Conservation (phyloP, 257 asterid genomes). For the Apocynum venetum region DNA sequence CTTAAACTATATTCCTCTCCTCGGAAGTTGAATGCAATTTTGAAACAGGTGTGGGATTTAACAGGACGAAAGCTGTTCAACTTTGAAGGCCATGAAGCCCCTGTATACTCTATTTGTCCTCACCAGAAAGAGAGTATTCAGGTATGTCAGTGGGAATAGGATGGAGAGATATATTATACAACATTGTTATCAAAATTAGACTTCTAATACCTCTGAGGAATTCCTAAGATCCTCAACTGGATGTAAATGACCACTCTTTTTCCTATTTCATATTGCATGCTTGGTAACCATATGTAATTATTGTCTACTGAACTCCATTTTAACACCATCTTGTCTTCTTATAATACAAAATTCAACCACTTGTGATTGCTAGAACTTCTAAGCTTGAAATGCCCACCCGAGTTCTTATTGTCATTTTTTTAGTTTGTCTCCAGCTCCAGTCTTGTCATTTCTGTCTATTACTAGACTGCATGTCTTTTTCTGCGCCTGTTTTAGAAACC, state of each 20-base stretch:
- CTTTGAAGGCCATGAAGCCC: slow-evolving; percentile 98
- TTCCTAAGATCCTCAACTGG: not conserved
- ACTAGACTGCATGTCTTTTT: not conserved
- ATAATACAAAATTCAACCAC: not conserved
- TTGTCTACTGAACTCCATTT: no score
- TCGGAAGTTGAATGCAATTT: slow-evolving; percentile 30
- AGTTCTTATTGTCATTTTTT: not conserved
- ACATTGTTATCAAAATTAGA: not conserved
- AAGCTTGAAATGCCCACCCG: not conserved
- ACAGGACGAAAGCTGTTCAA: slow-evolving; percentile 75
- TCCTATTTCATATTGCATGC: not conserved
- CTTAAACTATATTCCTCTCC: not conserved
- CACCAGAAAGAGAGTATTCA: slow-evolving; percentile 95
- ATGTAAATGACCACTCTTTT: not conserved
- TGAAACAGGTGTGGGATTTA: slow-evolving; percentile 93
- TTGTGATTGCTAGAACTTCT: not conserved
- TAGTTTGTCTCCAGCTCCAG: not conserved
- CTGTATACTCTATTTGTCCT: slow-evolving; percentile 93
- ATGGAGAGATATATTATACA: not conserved
- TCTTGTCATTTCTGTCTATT: not conserved
- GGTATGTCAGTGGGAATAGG: slow-evolving; percentile 37
- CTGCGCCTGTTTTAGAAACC: not conserved
- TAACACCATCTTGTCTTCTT: not conserved
- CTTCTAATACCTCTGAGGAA: not conserved
- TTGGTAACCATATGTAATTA: no score